Evolutionary conservation across 2,329 filamentous ascomycete species (phyloP).

Genomic region (Fusarium algeriense): DNA sequence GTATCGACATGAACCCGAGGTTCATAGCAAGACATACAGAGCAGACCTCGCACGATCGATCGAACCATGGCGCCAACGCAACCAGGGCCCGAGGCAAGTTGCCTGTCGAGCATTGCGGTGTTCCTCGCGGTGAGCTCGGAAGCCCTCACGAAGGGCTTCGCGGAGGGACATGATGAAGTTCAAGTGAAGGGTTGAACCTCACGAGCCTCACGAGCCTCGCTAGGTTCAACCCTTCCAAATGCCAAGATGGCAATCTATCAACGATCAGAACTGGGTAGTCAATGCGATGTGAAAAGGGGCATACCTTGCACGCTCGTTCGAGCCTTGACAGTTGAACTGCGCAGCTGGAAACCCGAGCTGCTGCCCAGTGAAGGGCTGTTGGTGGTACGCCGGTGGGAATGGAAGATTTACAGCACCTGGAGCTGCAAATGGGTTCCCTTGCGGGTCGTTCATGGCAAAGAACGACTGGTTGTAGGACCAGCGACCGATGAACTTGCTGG

Average conservation of each 20-base stretch:
- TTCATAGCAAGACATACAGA: conserved; percentile 9
- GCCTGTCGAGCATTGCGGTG: no score
- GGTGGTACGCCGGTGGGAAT: conserved; percentile 29
- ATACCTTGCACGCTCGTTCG: conserved; percentile 1
- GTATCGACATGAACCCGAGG: conserved; percentile 24
- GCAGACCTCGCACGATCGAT: conserved; percentile 13
- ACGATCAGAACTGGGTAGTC: not conserved
- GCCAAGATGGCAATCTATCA: not conserved
- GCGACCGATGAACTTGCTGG: no score
- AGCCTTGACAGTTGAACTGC: not conserved
- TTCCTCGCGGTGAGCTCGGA: no score
- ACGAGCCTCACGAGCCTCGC: no score
- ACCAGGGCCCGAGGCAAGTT: not conserved
- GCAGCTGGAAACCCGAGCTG: not conserved
- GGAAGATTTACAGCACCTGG: conserved; percentile 31
- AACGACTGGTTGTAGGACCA: conserved; percentile 5
- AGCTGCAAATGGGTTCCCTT: not conserved
- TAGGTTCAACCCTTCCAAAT: no score
- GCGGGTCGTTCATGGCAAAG: conserved; percentile 47
- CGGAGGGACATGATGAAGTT: no score
- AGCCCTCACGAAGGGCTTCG: no score
- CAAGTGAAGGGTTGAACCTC: no score
- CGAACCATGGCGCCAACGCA: conserved; percentile 1
- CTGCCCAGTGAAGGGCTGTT: conserved; percentile 41
- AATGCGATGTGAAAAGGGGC: not conserved